Conservation (phyloP, 108 stramenopile species). For the Asterionellopsis glacialis region DNA sequence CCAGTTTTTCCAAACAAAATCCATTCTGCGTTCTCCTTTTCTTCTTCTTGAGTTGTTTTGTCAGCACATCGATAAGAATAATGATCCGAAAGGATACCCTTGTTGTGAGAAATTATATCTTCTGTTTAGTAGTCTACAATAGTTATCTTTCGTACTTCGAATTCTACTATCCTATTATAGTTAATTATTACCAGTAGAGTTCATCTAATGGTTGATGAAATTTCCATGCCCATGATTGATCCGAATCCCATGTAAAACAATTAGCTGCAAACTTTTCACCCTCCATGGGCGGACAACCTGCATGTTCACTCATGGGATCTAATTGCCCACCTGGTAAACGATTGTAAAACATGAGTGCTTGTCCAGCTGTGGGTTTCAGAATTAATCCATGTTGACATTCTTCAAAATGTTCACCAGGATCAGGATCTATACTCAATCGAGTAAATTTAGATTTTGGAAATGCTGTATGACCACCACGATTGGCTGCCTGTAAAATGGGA, state of each 20-base stretch:
- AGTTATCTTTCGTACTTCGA: too few relatives aligned
- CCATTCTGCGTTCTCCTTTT: too few relatives aligned
- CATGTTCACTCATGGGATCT: constrained; percentile 8
- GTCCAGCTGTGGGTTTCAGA: constrained; percentile 2
- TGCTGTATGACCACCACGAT: constrained; percentile 6
- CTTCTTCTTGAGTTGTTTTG: too few relatives aligned
- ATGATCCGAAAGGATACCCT: too few relatives aligned
- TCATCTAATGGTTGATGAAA: constrained; percentile 1
- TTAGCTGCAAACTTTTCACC: constrained; percentile 10
- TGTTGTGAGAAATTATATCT: too few relatives aligned
- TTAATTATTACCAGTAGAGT: constrained; percentile 3
- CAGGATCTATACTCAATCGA: not conserved
- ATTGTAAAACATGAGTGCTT: constrained; percentile 15
- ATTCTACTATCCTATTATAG: too few relatives aligned
- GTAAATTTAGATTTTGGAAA: not conserved
- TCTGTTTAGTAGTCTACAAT: too few relatives aligned
- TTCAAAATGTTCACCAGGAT: not conserved
- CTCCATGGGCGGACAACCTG: constrained; percentile 3
- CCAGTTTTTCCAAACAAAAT: too few relatives aligned
- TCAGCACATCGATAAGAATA: too few relatives aligned
- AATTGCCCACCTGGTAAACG: constrained; percentile 5
- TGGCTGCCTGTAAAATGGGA: constrained; percentile 4
- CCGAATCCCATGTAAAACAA: constrained; percentile 12
- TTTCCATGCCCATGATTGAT: constrained; percentile 1
- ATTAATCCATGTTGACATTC: constrained; percentile 7